These are phyloP conservation scores for Bipolaris sorokiniana DNA, from an alignment of 2,329 filamentous ascomycete species.

Conservation along the genomic window DNA sequence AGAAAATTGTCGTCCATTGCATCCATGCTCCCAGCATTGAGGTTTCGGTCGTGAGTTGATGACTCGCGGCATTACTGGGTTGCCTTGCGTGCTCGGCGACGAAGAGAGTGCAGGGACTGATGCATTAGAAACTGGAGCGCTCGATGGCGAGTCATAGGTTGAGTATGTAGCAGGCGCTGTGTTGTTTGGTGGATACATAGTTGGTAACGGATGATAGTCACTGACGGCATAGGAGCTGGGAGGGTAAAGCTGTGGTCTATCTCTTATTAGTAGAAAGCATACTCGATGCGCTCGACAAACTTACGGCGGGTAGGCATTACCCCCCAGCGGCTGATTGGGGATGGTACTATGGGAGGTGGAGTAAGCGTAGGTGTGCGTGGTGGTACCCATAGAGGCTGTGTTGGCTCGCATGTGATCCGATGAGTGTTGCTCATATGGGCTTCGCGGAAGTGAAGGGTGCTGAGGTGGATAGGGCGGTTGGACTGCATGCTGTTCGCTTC, in stretches of 20 bases:
- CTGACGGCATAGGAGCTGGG: constrained; percentile 43
- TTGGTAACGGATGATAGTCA: constrained; percentile 44
- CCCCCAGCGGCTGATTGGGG: constrained; percentile 36
- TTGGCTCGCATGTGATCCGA: constrained; percentile 39
- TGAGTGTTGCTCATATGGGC: constrained; percentile 44
- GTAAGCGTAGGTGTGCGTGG: constrained; percentile 41
- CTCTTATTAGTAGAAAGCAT: constrained; percentile 13
- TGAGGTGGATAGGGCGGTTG: constrained; percentile 43
- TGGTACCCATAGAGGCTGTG: constrained; percentile 35
- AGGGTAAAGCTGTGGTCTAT: constrained; percentile 43
- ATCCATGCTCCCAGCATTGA: constrained; percentile 96
- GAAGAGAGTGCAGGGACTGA: constrained; percentile 36
- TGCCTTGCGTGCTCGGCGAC: constrained; percentile 33
- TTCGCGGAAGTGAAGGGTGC: constrained; percentile 35
- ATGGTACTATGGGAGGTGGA: constrained; percentile 40
- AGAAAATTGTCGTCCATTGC: constrained; percentile 92
- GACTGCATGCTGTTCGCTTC: constrained; percentile 36
- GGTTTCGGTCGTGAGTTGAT: constrained; percentile 85
- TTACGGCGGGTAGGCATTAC: constrained; percentile 46
- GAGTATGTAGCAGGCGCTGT: constrained; percentile 42
- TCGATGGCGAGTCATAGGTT: constrained; percentile 39
- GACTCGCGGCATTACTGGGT: constrained; percentile 58
- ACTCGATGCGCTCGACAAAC: constrained; percentile 10
- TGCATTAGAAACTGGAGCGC: constrained; percentile 25
- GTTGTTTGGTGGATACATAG: constrained; percentile 46